These are phyloP conservation scores for Cornus suecica DNA, from an alignment of 148 eudicot genomes.

Conservation along the genomic window DNA sequence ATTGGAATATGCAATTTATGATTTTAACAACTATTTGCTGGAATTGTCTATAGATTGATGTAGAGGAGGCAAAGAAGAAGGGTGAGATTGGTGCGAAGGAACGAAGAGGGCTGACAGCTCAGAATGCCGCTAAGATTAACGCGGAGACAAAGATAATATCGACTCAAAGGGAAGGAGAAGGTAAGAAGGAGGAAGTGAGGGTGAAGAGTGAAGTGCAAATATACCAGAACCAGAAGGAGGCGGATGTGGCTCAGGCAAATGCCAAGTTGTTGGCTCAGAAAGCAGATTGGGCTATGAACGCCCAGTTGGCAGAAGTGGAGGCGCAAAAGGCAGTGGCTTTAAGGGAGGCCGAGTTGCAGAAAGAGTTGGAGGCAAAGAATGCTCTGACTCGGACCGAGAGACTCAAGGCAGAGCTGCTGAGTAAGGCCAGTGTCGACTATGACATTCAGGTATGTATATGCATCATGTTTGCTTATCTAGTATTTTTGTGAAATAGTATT, in stretches of 20 bases:
- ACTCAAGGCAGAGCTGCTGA: slow-evolving; percentile 31
- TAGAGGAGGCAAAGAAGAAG: slow-evolving; percentile 37
- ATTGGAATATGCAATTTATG: no score
- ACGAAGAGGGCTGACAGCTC: slow-evolving; percentile 28
- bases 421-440: slow-evolving; percentile 32
- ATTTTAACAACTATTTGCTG: not conserved
- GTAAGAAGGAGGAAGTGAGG: slow-evolving; percentile 32
- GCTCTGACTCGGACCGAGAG: slow-evolving; percentile 26
- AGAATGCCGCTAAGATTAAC: slow-evolving; percentile 32
- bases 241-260: slow-evolving; percentile 30
- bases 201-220: slow-evolving; percentile 23
- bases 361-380: slow-evolving; percentile 33
- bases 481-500: no score
- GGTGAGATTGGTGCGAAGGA: slow-evolving; percentile 35
- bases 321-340: slow-evolving; percentile 25
- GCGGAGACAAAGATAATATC: slow-evolving; percentile 34
- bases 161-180: slow-evolving; percentile 26
- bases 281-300: slow-evolving; percentile 21
- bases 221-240: slow-evolving; percentile 25
- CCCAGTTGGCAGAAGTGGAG: slow-evolving; percentile 29
- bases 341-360: slow-evolving; percentile 28
- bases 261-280: slow-evolving; percentile 20
- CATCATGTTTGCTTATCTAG: no score
- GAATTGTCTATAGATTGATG: slow-evolving; percentile 22
- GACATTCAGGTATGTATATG: slow-evolving; percentile 28